Percentiles rank a stretch among this genome's conserved stretches.
Evolutionary conservation across 495 filamentous ascomycete genomes (phyloP).

Genomic region (Choiromyces venosus): DNA sequence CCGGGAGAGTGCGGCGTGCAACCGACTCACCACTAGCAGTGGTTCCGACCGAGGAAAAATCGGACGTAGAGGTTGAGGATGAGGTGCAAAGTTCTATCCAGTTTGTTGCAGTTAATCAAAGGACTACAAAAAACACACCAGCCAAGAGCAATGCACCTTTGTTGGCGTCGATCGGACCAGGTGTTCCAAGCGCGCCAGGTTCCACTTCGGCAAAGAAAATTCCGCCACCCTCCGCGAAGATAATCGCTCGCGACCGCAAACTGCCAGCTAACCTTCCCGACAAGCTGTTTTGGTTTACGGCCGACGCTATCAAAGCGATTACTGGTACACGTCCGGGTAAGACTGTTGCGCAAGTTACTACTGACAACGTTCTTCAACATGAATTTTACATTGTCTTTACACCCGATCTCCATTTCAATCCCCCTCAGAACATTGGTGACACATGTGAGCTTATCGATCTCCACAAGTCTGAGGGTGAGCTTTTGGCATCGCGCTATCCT

Average conservation of each 20-base stretch:
- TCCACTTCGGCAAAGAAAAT: neutral
- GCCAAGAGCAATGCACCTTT: neutral
- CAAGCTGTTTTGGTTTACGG: conserved; percentile 9
- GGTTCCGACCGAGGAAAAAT: neutral
- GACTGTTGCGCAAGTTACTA: conserved; percentile 14
- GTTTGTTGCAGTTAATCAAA: neutral
- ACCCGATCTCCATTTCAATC: conserved; percentile 27
- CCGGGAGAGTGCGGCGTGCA: neutral
- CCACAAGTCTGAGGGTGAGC: conserved; percentile 21
- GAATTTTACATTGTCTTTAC: conserved; percentile 25
- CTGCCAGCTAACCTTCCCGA: conserved; percentile 1
- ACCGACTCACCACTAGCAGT: neutral
- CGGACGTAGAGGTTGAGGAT: neutral
- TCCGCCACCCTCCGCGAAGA: neutral
- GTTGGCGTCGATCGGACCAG: neutral
- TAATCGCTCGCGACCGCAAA: conserved; percentile 3
- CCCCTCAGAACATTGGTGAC: conserved; percentile 23
- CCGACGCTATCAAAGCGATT: conserved; percentile 22
- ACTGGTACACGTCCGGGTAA: conserved; percentile 25
- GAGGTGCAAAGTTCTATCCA: neutral
- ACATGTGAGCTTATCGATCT: conserved; percentile 29
- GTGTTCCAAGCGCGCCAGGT: neutral
- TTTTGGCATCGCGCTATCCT: conserved; percentile 14
- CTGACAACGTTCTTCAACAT: conserved; percentile 21
- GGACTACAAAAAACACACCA: neutral